phyloP scores from a whole-genome alignment of 768 basidiomycete species.

The Cystoderma amianthinum region DNA sequence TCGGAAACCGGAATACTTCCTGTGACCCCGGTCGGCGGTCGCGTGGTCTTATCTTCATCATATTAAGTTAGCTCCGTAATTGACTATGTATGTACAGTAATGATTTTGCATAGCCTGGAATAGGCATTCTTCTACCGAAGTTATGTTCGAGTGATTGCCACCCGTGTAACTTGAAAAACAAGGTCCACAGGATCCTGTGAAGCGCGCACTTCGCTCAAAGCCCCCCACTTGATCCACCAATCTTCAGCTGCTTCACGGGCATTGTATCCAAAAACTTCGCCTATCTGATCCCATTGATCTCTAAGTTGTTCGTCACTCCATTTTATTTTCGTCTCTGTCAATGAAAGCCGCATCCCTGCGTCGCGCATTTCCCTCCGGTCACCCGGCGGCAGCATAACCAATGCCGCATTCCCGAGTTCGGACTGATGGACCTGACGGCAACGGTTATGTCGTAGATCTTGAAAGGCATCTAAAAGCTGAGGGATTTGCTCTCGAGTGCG shows the following conservation, averaged over 20 bases:
- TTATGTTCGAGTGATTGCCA: constrained; percentile 8
- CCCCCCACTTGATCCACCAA: constrained; percentile 56
- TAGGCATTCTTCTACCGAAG: no score
- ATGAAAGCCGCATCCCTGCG: constrained; percentile 21
- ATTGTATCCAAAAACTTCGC: constrained; percentile 41
- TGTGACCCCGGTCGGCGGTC: no score
- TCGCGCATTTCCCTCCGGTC: constrained; percentile 35
- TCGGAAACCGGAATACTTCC: constrained; percentile 91
- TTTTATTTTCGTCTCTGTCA: constrained; percentile 12
- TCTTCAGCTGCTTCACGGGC: constrained; percentile 47
- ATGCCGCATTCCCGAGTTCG: constrained; percentile 34
- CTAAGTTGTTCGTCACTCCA: constrained; percentile 33
- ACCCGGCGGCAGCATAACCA: constrained; percentile 36
- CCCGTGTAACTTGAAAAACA: constrained; percentile 10
- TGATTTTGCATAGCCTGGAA: no score
- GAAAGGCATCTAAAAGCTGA: constrained; percentile 39
- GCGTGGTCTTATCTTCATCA: no score
- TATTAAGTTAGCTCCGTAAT: no score
- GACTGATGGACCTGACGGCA: constrained; percentile 32
- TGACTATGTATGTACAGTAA: no score
- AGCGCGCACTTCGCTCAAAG: constrained; percentile 21
- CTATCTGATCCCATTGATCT: constrained; percentile 41
- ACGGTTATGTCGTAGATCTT: constrained; percentile 42
- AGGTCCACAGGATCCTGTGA: constrained; percentile 10
- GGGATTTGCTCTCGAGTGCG: constrained; percentile 34